Evolutionary conservation across 352 stramenopile genomes (phyloP), one percentile per base, ranked within the genome.

Genomic region (Globisporangium solare): DNA sequence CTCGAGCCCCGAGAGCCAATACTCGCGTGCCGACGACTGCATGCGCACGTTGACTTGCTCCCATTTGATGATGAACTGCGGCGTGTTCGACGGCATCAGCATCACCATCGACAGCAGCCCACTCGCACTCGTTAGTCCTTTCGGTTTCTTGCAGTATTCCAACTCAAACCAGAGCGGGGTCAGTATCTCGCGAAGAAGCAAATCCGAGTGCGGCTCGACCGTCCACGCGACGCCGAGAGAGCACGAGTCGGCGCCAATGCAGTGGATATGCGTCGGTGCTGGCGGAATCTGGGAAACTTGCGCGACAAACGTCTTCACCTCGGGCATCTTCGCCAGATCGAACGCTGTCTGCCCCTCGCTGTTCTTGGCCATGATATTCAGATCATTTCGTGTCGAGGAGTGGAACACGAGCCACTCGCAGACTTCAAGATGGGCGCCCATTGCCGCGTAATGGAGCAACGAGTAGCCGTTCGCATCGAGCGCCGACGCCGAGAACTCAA

Each of bases 391-490:
- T 8, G 47, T 58, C 0, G 79, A 73, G 1, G 79, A 63, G 47
- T 74, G 51, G 20, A 81, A 70, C 15, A 88, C 71, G 18, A 89
- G 64, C 77, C 77, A 89, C 47, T 86, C 58, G 24, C 77, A 89
- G 6, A 84, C 56, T 24, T 79, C 61, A 11, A 84, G 27, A 24
- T 86, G 70, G 1, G 74, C 76, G 7, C 73, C 73, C 73, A 87
- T 81, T 0, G 76, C 68, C 6, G 81, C 81, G 48, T 87, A 91
- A 47, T 91, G 81, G 14, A 89, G 64, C 18, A 84, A 54, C 17
- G 79, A 83, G 49, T 85, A 84, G 10, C 73, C 73, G 32, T 82
- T 89, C 6, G 65, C 56, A 46, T 89, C 79, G 17, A 86, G 47
- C 8, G 72, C 59, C 13, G 41, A 52, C 14, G 80, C 66, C 3